Percentiles rank a stretch among this genome's conserved stretches.
phyloP scores from a whole-genome alignment of 305 asterid genomes.

The Rubia balearica region DNA sequence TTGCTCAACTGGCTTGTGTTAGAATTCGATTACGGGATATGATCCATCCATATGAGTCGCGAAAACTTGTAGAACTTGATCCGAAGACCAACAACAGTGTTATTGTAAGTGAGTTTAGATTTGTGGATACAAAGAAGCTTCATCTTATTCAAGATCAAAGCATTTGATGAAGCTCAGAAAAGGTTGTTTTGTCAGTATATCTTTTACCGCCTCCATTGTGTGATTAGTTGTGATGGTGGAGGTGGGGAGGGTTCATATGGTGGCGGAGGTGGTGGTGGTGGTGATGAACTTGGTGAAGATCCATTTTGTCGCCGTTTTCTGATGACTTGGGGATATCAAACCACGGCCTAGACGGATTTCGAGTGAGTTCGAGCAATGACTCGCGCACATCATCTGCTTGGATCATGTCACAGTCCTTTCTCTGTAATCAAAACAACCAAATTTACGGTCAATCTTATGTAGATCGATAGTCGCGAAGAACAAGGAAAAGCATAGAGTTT shows the following conservation, averaged over 20 bases:
- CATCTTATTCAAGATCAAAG: neutral
- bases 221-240: constrained; percentile 18
- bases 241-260: constrained; percentile 25
- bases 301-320: constrained; percentile 20
- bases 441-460: neutral
- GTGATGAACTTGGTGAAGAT: constrained; percentile 22
- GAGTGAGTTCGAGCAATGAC: constrained; percentile 62
- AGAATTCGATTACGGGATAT: neutral
- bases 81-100: neutral
- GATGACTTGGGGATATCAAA: constrained; percentile 23
- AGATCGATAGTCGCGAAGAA: neutral
- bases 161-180: neutral
- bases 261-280: constrained; percentile 19
- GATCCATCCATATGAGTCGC: neutral
- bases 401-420: constrained; percentile 52
- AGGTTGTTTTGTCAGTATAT: neutral
- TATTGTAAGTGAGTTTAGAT: neutral
- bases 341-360: constrained; percentile 48
- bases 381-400: constrained; percentile 72
- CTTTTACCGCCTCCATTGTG: neutral
- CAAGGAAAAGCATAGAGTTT: neutral
- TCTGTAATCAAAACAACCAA: constrained; percentile 26
- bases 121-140: neutral
- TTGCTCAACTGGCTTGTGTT: too few species aligned
- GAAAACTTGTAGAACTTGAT: neutral